phyloP scores from a whole-genome alignment of 164 flowering plant species.

The Sedum album region DNA sequence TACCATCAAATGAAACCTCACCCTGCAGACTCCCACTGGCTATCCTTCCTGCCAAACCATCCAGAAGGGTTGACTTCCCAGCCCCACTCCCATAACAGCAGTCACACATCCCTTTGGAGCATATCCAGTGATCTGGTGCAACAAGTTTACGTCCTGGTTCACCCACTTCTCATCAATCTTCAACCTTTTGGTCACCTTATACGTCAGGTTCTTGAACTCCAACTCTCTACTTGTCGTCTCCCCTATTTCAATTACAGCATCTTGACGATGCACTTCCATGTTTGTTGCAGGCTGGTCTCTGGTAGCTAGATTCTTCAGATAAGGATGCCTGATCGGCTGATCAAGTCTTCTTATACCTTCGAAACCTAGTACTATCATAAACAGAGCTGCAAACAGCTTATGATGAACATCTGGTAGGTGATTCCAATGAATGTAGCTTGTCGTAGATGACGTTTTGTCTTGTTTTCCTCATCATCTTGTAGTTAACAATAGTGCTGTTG shows the following conservation, averaged over 20 bases:
- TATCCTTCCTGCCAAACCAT: constrained; percentile 59
- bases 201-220: constrained; percentile 40
- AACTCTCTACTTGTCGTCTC: constrained; percentile 41
- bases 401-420: neutral
- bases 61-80: constrained; percentile 66
- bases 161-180: constrained; percentile 41
- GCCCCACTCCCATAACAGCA: constrained; percentile 82
- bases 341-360: no score
- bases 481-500: neutral
- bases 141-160: constrained; percentile 42
- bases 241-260: constrained; percentile 37
- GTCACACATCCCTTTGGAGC: constrained; percentile 62
- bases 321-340: no score
- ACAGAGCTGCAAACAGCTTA: neutral
- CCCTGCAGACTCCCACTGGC: constrained; percentile 66
- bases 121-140: constrained; percentile 53
- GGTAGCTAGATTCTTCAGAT: neutral
- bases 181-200: constrained; percentile 40
- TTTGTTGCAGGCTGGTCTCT: neutral
- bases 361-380: no score
- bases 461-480: neutral
- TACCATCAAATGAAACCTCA: constrained; percentile 43
- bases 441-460: neutral
- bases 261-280: constrained; percentile 15
- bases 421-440: neutral